These are phyloP conservation scores for Coprinopsis sp. DNA, from an alignment of 768 basidiomycete genomes.

Conservation along the genomic window DNA sequence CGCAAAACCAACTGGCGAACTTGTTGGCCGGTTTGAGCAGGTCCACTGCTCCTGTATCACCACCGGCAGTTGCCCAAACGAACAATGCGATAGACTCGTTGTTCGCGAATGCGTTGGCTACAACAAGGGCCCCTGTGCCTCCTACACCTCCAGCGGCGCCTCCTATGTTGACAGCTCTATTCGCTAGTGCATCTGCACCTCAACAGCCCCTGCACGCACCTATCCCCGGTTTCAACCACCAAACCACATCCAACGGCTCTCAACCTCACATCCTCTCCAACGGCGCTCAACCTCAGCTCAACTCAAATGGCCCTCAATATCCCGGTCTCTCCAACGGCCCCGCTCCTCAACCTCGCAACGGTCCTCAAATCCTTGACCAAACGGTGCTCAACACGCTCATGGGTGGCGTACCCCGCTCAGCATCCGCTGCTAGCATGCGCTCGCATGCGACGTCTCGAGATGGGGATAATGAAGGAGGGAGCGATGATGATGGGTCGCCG, in stretches of 20 bases:
- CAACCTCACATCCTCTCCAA: too few relatives aligned
- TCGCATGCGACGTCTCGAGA: conserved; percentile 47
- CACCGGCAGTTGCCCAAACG: conserved; percentile 28
- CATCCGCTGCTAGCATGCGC: conserved; percentile 34
- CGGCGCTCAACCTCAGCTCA: too few relatives aligned
- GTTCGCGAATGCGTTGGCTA: conserved; percentile 37
- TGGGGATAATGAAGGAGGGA: conserved; percentile 54
- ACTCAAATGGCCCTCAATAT: too few relatives aligned
- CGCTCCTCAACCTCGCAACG: conserved; percentile 39
- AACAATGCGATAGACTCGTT: conserved; percentile 44
- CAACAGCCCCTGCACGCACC: conserved; percentile 33
- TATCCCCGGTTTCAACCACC: conserved; percentile 4
- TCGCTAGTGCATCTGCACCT: conserved; percentile 71
- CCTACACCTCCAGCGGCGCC: conserved; percentile 23
- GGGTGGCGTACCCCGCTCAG: conserved; percentile 44
- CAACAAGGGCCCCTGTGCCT: conserved; percentile 13
- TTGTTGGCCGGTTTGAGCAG: too few relatives aligned
- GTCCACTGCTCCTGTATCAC: too few relatives aligned
- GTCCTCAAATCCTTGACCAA: conserved; percentile 66
- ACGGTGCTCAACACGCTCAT: conserved; percentile 65
- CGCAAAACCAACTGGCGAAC: too few relatives aligned
- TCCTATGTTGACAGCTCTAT: conserved; percentile 51
- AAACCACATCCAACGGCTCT: neutral
- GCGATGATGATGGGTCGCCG: conserved; percentile 30
- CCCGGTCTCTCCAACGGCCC: too few relatives aligned